Evolutionary conservation across 2,329 filamentous ascomycete species (phyloP).

Genomic region (Colletotrichum tropicicola): DNA sequence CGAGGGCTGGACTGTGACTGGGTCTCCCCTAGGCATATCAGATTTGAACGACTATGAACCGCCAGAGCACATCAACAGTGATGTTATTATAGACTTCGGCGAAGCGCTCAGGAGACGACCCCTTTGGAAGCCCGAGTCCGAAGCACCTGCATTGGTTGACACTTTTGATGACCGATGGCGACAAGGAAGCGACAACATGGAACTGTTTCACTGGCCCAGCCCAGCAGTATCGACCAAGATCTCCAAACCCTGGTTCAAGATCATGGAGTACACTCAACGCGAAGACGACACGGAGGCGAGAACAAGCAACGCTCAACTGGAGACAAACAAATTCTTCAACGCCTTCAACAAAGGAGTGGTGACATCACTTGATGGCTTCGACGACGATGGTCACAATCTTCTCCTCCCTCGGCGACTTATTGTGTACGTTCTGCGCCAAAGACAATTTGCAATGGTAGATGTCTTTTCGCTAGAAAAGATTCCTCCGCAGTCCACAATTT

Average conservation of each 20-base stretch:
- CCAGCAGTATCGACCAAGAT: background rate
- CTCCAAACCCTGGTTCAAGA: background rate
- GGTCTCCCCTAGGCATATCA: slow-evolving; percentile 45
- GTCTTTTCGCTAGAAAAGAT: background rate
- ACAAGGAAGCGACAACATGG: background rate
- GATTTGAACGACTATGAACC: slow-evolving; percentile 43
- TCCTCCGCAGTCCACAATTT: background rate
- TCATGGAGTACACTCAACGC: background rate
- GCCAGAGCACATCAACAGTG: slow-evolving; percentile 51
- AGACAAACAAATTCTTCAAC: background rate
- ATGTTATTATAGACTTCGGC: slow-evolving; percentile 51
- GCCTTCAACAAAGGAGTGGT: background rate
- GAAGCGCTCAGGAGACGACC: slow-evolving; percentile 49
- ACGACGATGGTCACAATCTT: background rate
- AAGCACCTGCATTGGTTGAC: background rate
- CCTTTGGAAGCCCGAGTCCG: background rate
- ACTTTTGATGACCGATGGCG: background rate
- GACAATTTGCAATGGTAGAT: background rate
- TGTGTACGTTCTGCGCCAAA: background rate
- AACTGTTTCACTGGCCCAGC: background rate
- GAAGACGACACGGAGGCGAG: background rate
- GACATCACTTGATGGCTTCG: background rate
- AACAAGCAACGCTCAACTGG: background rate
- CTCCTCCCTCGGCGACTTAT: background rate
- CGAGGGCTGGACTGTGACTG: slow-evolving; percentile 51